Evolutionary conservation across 345 rosid genomes (phyloP).

Genomic region (Camelina hispida): DNA sequence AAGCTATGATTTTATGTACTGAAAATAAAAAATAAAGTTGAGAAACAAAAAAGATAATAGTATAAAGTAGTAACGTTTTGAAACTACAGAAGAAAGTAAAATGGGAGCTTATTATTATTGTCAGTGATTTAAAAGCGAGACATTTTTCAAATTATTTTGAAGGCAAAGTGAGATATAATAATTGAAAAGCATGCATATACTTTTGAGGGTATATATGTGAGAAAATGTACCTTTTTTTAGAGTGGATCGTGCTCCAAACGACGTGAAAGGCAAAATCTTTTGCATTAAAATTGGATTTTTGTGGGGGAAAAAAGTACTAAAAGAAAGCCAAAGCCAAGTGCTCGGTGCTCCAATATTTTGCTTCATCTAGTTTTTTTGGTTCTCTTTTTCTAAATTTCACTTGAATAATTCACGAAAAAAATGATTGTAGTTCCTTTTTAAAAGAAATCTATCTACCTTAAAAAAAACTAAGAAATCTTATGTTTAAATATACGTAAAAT

Average conservation of each 20-base stretch:
- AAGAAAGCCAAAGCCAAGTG: constrained; percentile 31
- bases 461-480: too few species aligned
- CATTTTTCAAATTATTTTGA: constrained; percentile 9
- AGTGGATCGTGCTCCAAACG: constrained; percentile 31
- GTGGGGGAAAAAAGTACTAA: not conserved
- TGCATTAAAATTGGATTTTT: constrained; percentile 31
- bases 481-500: not conserved
- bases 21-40: constrained; percentile 18
- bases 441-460: not conserved
- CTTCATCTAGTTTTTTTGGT: constrained; percentile 10
- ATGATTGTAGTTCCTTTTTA: constrained; percentile 9
- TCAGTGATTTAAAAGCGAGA: constrained; percentile 30
- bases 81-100: constrained; percentile 38
- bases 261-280: constrained; percentile 37
- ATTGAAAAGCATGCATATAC: not conserved
- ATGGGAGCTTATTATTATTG: constrained; percentile 29
- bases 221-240: constrained; percentile 15
- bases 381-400: constrained; percentile 12
- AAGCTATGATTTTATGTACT: constrained; percentile 25
- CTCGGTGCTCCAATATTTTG: constrained; percentile 29
- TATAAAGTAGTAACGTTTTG: constrained; percentile 29
- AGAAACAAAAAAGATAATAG: not conserved
- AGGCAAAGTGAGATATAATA: not conserved
- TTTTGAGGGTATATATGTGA: constrained; percentile 35
- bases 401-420: constrained; percentile 31